Evolutionary conservation across 345 rosid genomes (phyloP).

Genomic region (Linum tenue): DNA sequence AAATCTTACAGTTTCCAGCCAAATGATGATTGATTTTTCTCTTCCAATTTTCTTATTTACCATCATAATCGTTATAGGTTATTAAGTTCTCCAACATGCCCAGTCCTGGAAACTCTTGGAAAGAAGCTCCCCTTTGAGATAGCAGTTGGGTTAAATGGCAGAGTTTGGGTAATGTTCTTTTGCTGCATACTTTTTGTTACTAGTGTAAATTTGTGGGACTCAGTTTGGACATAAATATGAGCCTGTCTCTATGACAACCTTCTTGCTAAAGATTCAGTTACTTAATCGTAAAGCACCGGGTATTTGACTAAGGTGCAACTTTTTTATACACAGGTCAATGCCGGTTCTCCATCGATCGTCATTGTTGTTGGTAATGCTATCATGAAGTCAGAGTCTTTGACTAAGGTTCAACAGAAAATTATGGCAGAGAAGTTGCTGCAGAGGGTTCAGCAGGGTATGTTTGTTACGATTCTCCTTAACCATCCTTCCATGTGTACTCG

Average conservation of each 20-base stretch:
- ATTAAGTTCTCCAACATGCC: constrained; percentile 62
- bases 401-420: constrained; percentile 60
- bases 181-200: no score
- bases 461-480: neutral
- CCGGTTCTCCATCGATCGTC: constrained; percentile 45
- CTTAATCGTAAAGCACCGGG: neutral
- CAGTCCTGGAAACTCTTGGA: constrained; percentile 73
- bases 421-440: constrained; percentile 64
- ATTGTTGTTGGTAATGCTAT: constrained; percentile 55
- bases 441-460: constrained; percentile 26
- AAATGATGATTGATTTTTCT: neutral
- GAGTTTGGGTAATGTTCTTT: constrained; percentile 49
- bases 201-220: no score
- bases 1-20: neutral
- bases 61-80: constrained; percentile 29
- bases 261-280: neutral
- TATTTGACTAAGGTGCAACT: neutral
- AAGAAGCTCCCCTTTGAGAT: constrained; percentile 68
- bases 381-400: constrained; percentile 58
- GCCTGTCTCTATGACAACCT: neutral
- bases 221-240: no score
- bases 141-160: constrained; percentile 75
- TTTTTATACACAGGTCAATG: constrained; percentile 37
- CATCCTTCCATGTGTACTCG: neutral
- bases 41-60: neutral